Evolutionary conservation across 139 green algal genomes (phyloP), one percentile per base, ranked within the genome.

Genomic region (Coelastrella sp.): DNA sequence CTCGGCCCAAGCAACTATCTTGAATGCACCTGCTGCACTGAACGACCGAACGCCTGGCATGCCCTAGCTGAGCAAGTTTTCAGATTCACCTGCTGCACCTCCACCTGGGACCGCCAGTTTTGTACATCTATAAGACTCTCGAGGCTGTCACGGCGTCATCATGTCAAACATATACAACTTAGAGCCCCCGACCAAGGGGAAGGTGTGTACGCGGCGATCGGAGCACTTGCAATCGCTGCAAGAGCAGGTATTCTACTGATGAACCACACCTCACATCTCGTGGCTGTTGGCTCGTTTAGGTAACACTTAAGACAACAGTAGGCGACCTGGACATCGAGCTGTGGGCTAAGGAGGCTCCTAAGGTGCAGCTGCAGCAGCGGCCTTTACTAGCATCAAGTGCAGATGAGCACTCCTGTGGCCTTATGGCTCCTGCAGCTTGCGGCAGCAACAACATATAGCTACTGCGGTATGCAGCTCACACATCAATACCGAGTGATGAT

Each of bases 271-370:
- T 47, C 32, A 47, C 32, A 47, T 1, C 32, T 47, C 32, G 32
- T 47, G 32, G 32, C 32, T 47, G 1, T 47, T 47, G 32, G 32
- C 32, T 47, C 32, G 32, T 47, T 47, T 92, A 98, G 96, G 97
- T 98, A 19, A 92, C 99, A 8, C 84, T 99, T 2, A 92, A 96
- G 5, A 99, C 98, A 4, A 98, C 92, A 0, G 73, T 96, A 8
- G 98, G 98, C 20, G 97, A 99, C 54, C 79, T 99, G 3, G 98
- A 99, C 58, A 96, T 99, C 17, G 98, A 99, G 93, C 94, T 99
- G 57, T 99, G 97, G 97, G 84, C 98, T 3, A 99, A 98, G 88
- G 98, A 99, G 90, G 98, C 98, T 0, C 98, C 97, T 5, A 97
- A 96, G 95, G 95, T 96, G 59, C 19, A 85, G 47, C 16, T 23